Percentiles rank a stretch among this genome's conserved stretches.
Evolutionary conservation across 176 grass and related monocot species (phyloP).

Genomic region (Leersia perrieri): DNA sequence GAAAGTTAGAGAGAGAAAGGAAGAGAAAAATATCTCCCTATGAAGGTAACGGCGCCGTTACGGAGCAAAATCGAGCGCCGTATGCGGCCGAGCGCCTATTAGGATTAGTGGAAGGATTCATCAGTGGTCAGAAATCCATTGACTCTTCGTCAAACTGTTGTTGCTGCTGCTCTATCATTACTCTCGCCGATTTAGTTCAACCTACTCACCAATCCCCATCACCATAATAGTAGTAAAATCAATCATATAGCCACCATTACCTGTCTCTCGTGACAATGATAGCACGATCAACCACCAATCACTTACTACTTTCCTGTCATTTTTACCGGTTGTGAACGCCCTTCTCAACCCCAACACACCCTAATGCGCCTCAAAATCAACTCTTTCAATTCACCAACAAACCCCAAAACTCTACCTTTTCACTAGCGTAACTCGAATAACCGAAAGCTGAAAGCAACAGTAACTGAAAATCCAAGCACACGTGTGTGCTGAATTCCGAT

Average conservation of each 20-base stretch:
- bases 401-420: no score
- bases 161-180: neutral
- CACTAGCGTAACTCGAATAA: neutral
- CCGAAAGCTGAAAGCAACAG: neutral
- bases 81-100: no score
- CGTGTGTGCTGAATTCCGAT: neutral
- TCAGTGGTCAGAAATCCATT: no score
- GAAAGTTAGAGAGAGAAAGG: no score
- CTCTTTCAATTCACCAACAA: no score
- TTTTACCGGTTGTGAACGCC: neutral
- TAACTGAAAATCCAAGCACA: neutral
- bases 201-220: neutral
- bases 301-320: neutral
- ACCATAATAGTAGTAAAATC: neutral
- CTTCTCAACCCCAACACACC: no score
- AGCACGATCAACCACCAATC: neutral
- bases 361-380: no score
- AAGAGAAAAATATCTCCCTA: no score
- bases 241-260: neutral
- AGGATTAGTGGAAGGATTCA: neutral
- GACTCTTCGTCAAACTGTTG: neutral
- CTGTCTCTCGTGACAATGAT: neutral
- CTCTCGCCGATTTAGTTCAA: neutral
- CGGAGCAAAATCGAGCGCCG: no score
- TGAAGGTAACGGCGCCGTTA: no score